Percentiles rank a stretch among this genome's conserved stretches.
Conservation (phyloP, 495 filamentous ascomycete species). For the Trichoderma virens region DNA sequence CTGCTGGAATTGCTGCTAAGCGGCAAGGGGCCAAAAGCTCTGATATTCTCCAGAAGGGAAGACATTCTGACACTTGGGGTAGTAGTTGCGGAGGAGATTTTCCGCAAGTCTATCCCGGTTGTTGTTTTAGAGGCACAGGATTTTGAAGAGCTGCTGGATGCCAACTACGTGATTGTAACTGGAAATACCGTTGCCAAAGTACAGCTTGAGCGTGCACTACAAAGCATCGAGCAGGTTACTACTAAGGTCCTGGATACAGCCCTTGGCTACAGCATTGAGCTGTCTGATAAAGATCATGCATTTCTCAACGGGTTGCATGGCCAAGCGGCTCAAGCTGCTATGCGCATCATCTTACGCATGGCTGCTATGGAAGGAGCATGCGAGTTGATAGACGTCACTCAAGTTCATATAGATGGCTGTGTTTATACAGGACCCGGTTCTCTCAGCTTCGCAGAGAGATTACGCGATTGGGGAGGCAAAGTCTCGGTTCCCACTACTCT, state of each 20-base stretch:
- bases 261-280: background rate
- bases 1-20: background rate
- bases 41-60: slow-evolving; percentile 4
- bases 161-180: background rate
- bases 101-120: background rate
- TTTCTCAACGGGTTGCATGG: background rate
- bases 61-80: slow-evolving; percentile 4
- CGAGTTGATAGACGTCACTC: slow-evolving; percentile 3
- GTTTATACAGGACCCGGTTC: background rate
- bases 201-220: background rate
- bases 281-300: background rate
- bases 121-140: background rate
- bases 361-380: background rate
- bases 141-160: background rate
- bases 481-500: background rate
- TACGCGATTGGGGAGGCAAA: background rate
- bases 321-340: background rate
- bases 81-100: slow-evolving; percentile 1
- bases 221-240: background rate
- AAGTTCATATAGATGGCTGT: slow-evolving; percentile 9
- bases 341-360: slow-evolving; percentile 9
- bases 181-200: background rate
- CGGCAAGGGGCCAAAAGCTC: background rate
- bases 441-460: background rate
- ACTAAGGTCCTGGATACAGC: background rate